Conservation (phyloP, 257 asterid genomes). For the Orobanche coerulescens region DNA sequence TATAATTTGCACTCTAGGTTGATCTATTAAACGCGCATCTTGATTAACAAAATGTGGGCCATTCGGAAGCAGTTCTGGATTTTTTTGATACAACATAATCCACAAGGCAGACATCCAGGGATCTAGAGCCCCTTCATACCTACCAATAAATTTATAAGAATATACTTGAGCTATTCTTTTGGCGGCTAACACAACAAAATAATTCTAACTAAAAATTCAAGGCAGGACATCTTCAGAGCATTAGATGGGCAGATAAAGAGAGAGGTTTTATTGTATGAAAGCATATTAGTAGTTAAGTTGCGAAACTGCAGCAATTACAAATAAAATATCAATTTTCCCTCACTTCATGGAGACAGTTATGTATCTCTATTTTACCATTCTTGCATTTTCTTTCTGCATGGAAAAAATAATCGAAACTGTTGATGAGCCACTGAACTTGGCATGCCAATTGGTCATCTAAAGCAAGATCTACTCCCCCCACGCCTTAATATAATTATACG, state of each 20-base stretch:
- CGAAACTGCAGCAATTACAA: constrained; percentile 5
- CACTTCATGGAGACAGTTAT: not conserved
- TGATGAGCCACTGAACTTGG: not conserved
- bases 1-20: constrained; percentile 57
- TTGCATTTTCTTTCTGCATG: not conserved
- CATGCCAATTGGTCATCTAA: constrained; percentile 11
- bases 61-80: constrained; percentile 52
- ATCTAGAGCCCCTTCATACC: constrained; percentile 97
- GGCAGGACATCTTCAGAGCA: not conserved
- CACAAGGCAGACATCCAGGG: constrained; percentile 90
- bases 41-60: constrained; percentile 43
- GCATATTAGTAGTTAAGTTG: not conserved
- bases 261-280: not conserved
- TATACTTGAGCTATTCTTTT: constrained; percentile 4
- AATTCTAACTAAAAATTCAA: not conserved
- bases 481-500: not conserved
- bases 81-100: constrained; percentile 46
- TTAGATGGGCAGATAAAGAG: not conserved
- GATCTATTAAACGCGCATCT: constrained; percentile 46
- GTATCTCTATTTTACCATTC: not conserved
- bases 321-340: not conserved
- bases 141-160: constrained; percentile 26
- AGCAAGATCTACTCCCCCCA: not conserved
- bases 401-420: not conserved
- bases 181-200: constrained; percentile 2